Evolutionary conservation across 2,329 filamentous ascomycete genomes (phyloP).

Genomic region (Fusarium brachygibbosum): DNA sequence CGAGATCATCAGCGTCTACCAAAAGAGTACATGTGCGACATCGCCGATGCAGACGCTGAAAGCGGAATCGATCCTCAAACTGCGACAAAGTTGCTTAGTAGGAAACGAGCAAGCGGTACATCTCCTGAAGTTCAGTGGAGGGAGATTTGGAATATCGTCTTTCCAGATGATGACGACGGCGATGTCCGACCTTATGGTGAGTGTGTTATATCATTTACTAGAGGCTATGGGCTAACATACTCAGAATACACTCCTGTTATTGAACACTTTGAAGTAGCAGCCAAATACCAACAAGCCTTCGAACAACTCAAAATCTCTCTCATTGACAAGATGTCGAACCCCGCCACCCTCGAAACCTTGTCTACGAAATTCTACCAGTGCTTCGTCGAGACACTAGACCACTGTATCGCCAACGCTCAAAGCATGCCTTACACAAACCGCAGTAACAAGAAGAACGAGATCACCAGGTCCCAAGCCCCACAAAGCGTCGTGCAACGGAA

Average conservation of each 20-base stretch:
- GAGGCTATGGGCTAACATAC: not conserved
- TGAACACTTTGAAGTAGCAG: conserved; percentile 58
- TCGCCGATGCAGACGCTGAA: conserved; percentile 57
- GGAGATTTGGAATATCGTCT: conserved; percentile 60
- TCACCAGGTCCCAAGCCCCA: conserved; percentile 31
- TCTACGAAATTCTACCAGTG: conserved; percentile 58
- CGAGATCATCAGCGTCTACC: conserved; percentile 58
- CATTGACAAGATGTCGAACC: conserved; percentile 56
- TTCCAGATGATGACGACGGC: conserved; percentile 57
- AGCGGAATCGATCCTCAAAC: conserved; percentile 58
- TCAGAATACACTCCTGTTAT: conserved; percentile 59
- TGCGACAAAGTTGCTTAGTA: conserved; percentile 56
- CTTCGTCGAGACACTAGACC: conserved; percentile 57
- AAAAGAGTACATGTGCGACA: conserved; percentile 59
- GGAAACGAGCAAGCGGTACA: conserved; percentile 56
- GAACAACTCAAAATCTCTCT: conserved; percentile 52
- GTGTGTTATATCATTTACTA: not conserved
- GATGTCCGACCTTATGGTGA: conserved; percentile 52
- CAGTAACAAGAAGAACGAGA: conserved; percentile 58
- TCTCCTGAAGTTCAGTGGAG: conserved; percentile 57
- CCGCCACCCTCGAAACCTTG: conserved; percentile 55
- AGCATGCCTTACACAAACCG: conserved; percentile 58
- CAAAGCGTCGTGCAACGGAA: conserved; percentile 46
- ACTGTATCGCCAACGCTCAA: conserved; percentile 54
- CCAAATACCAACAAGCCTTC: conserved; percentile 53